Base-by-base conservation (phyloP, 1,284 basidiomycete genomes). In the Ceratobasidium theobromae region DNA sequence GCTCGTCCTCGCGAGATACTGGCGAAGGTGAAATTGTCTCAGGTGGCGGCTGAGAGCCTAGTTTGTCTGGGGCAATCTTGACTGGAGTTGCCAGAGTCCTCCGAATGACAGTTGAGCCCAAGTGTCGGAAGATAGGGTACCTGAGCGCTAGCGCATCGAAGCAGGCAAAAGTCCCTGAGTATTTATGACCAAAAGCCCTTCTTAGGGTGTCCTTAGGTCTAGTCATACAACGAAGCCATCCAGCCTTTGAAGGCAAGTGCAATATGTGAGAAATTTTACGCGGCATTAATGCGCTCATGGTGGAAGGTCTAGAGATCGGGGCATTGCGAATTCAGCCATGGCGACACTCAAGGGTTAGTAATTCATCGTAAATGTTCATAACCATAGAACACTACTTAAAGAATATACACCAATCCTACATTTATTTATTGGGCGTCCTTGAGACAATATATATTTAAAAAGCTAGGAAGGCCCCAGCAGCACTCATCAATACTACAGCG, bases 321-420 rank as follows among this genome's bases (percentile, higher is more conserved):
- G 25, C 35, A 60, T 60, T 60, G 16, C 57, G 25, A 58, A 58
- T 58, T 48, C 41, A 35, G 5, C 2, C 21, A 28, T 30, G n/a
- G n/a, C n/a, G n/a, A n/a, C n/a, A n/a, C n/a, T n/a, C n/a, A n/a
- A n/a, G n/a, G n/a, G n/a, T n/a, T n/a, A n/a, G n/a, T n/a, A n/a
- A n/a, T n/a, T n/a, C n/a, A n/a, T n/a, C n/a, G n/a, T n/a, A n/a
- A n/a, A n/a, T n/a, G n/a, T n/a, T n/a, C n/a, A n/a, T n/a, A n/a
- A n/a, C n/a, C n/a, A n/a, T n/a, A n/a, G n/a, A n/a, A n/a, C n/a
- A n/a, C n/a, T n/a, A n/a, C n/a, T n/a, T n/a, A n/a, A n/a, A n/a
- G n/a, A n/a, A n/a, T n/a, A n/a, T n/a, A n/a, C n/a, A n/a, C n/a
- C n/a, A n/a, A n/a, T n/a, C n/a, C n/a, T n/a, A n/a, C n/a, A n/a